phyloP scores from a whole-genome alignment of 352 stramenopile genomes.

The Blastocystis sp. region DNA sequence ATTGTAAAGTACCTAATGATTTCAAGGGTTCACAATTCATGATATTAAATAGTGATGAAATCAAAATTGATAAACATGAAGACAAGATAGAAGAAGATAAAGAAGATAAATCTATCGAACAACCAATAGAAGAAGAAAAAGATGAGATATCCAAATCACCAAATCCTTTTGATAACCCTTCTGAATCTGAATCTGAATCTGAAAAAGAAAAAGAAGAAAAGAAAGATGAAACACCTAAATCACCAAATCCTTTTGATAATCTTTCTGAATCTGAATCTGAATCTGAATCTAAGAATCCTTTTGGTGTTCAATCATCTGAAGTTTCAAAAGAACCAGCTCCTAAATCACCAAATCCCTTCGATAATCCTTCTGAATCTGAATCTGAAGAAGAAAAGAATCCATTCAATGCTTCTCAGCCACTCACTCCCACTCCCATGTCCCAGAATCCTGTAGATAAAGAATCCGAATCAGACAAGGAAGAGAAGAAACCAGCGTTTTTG shows the following conservation, averaged over 20 bases:
- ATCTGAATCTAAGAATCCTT: neutral
- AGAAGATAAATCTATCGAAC: neutral
- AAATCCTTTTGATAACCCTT: neutral
- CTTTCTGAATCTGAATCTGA: neutral
- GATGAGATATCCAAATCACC: neutral
- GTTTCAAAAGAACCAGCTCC: neutral
- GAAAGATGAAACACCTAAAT: neutral
- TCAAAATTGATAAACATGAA: neutral
- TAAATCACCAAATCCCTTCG: constrained; percentile 12
- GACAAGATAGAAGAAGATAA: constrained; percentile 33
- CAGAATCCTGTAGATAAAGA: neutral
- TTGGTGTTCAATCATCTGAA: neutral
- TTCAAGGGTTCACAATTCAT: constrained; percentile 14
- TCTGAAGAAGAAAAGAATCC: neutral
- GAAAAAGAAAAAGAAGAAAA: constrained; percentile 7
- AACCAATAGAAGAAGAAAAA: neutral
- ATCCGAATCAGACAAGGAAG: neutral
- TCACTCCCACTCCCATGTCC: neutral
- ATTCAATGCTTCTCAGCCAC: neutral
- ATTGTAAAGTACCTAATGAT: neutral
- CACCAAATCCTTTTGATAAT: neutral
- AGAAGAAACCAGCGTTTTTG: neutral
- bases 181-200: neutral
- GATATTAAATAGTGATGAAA: neutral
- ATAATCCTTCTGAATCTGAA: neutral